Conservation (phyloP, 2,329 filamentous ascomycete genomes). For the Cytospora paraplurivora region DNA sequence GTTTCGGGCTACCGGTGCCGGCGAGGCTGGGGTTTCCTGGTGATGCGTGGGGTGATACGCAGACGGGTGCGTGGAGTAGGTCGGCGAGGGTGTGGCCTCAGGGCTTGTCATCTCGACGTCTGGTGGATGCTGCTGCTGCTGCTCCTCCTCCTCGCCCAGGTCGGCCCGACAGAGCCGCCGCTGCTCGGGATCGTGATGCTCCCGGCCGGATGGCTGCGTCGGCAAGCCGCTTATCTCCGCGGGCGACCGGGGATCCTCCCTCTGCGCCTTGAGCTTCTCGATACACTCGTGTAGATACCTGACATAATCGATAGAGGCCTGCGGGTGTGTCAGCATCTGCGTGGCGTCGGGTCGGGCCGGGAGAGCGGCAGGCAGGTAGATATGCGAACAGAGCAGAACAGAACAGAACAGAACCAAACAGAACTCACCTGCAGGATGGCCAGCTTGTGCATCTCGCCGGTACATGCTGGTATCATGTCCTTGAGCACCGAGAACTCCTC, state of each 20-base stretch:
- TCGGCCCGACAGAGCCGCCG: conserved; percentile 27
- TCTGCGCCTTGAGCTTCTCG: conserved; percentile 69
- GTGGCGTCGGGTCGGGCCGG: too few relatives aligned
- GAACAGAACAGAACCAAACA: not conserved
- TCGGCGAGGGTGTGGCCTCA: conserved; percentile 49
- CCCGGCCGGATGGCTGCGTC: conserved; percentile 33
- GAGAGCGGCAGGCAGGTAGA: too few relatives aligned
- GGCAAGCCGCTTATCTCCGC: conserved; percentile 36
- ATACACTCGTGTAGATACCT: conserved; percentile 92
- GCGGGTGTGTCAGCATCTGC: not conserved
- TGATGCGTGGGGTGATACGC: conserved; percentile 31
- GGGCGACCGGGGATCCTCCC: conserved; percentile 39
- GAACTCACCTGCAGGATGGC: conserved; percentile 84
- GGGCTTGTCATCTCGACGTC: conserved; percentile 66
- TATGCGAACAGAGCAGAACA: too few relatives aligned
- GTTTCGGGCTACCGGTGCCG: conserved; percentile 52
- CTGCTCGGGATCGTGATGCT: conserved; percentile 34
- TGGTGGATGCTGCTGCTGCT: conserved; percentile 40
- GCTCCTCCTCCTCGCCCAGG: conserved; percentile 43
- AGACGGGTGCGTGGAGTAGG: conserved; percentile 41
- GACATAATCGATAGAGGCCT: conserved; percentile 97
- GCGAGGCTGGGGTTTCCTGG: conserved; percentile 53
- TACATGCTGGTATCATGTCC: conserved; percentile 92
- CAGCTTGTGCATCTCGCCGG: conserved; percentile 97
- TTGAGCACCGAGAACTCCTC: conserved; percentile 95